phyloP scores from a whole-genome alignment of 345 rosid species.

The Turritis glabra region DNA sequence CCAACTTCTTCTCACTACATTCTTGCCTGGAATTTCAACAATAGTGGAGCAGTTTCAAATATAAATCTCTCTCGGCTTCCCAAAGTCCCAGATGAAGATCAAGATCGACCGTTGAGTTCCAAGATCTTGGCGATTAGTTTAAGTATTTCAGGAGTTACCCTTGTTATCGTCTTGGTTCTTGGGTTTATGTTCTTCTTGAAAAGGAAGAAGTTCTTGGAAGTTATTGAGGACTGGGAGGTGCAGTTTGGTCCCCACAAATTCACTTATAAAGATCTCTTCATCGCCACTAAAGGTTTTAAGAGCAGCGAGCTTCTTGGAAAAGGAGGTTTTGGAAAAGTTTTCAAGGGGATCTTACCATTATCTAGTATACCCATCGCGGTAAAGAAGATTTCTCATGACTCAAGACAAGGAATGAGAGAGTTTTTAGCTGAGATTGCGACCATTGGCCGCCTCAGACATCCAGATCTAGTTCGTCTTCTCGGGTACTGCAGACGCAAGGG shows the following conservation, averaged over 20 bases:
- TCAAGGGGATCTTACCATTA: conserved; percentile 51
- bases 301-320: conserved; percentile 61
- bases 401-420: conserved; percentile 77
- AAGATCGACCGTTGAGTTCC: conserved; percentile 9
- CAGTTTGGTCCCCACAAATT: conserved; percentile 73
- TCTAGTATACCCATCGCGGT: conserved; percentile 56
- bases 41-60: conserved; percentile 36
- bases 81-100: conserved; percentile 38
- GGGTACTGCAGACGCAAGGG: conserved; percentile 70
- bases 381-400: conserved; percentile 57
- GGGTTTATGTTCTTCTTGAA: conserved; percentile 9
- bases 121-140: conserved; percentile 44
- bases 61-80: conserved; percentile 47
- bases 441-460: conserved; percentile 66
- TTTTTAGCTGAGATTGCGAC: conserved; percentile 74
- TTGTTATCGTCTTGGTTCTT: conserved; percentile 35
- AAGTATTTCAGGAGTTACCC: conserved; percentile 31
- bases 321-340: conserved; percentile 80
- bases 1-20: conserved; percentile 61
- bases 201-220: conserved; percentile 30
- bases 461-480: conserved; percentile 65
- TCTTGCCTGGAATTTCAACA: conserved; percentile 66
- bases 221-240: conserved; percentile 68
- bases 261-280: conserved; percentile 51
- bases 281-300: conserved; percentile 64